Evolutionary conservation across 305 asterid genomes (phyloP).

Genomic region (Fraxinus floribunda): DNA sequence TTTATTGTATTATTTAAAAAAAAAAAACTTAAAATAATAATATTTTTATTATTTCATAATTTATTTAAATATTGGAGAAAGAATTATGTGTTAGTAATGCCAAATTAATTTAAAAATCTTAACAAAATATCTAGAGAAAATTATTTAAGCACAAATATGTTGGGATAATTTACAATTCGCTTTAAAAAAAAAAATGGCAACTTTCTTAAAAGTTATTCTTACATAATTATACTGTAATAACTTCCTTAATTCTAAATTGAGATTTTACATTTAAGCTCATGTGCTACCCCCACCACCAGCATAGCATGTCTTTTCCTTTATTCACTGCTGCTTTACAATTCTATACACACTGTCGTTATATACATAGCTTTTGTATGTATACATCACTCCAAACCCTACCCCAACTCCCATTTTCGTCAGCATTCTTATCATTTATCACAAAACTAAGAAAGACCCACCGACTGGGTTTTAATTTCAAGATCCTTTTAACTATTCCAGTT

Average conservation of each 20-base stretch:
- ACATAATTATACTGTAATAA: background rate
- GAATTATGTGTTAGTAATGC: background rate
- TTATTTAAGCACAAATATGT: background rate
- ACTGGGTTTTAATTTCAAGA: background rate
- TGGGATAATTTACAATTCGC: background rate
- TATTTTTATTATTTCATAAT: background rate
- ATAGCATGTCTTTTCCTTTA: background rate
- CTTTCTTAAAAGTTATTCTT: too few relatives aligned
- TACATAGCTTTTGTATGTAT: background rate
- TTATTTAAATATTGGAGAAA: background rate
- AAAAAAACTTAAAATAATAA: background rate
- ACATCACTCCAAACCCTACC: background rate
- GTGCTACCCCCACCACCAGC: background rate
- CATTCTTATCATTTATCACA: background rate
- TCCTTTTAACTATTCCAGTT: background rate
- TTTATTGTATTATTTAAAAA: too few relatives aligned
- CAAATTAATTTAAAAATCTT: background rate
- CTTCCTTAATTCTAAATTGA: background rate
- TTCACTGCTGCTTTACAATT: background rate
- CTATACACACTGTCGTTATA: background rate
- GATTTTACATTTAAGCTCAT: background rate
- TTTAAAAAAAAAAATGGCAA: too few relatives aligned
- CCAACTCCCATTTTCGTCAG: background rate
- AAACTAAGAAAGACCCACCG: background rate
- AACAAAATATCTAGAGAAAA: background rate